Percentiles rank a stretch among this genome's conserved stretches.
phyloP scores from a whole-genome alignment of 441 rosid species.

The Syzygium syzygioides region DNA sequence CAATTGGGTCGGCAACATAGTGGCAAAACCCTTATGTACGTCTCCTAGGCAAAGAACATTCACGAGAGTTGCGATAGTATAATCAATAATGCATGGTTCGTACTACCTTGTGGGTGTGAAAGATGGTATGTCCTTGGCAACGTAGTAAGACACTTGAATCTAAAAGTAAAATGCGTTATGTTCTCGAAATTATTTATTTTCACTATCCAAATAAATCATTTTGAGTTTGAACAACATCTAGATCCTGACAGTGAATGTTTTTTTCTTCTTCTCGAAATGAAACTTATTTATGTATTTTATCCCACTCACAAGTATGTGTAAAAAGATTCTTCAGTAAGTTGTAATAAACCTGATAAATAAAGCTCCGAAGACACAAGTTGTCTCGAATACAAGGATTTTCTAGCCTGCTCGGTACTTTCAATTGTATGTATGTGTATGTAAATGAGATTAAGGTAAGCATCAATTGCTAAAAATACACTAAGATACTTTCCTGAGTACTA shows the following conservation, averaged over 20 bases:
- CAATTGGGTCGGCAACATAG: background rate
- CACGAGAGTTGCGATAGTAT: background rate
- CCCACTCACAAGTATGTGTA: background rate
- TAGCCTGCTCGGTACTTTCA: background rate
- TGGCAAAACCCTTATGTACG: background rate
- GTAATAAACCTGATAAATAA: background rate
- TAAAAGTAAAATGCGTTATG: background rate
- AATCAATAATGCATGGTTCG: background rate
- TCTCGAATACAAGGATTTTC: background rate
- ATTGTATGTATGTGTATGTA: too few relatives aligned
- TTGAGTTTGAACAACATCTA: background rate
- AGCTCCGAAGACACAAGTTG: background rate
- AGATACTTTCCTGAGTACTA: background rate
- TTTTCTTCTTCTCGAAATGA: background rate
- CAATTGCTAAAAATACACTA: background rate
- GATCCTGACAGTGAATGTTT: background rate
- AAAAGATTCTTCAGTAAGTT: background rate
- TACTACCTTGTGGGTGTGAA: background rate
- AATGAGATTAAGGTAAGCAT: background rate
- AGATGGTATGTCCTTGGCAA: accelerated
- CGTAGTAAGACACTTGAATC: background rate
- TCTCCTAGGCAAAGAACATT: background rate
- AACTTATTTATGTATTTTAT: background rate
- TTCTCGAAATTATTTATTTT: background rate
- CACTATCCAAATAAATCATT: background rate